A percentile compares a stretch with the other conserved stretches of the same genome.
Evolutionary conservation across 768 basidiomycete genomes (phyloP).

Genomic region (Plicaturopsis crispa): DNA sequence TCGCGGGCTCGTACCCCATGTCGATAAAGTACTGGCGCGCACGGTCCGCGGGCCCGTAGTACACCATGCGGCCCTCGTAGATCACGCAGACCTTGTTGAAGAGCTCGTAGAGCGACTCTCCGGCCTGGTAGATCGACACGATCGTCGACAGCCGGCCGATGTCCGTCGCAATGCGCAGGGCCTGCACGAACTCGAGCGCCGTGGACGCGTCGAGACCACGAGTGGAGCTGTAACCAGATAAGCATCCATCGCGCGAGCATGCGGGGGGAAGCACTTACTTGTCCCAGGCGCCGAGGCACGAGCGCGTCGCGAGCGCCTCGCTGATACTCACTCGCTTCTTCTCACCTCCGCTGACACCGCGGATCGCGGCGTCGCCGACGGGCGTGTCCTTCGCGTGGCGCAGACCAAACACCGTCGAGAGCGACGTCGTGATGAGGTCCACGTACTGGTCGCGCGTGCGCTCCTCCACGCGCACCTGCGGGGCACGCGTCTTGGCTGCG

Average conservation of each 20-base stretch:
- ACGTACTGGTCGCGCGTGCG: slow-evolving; percentile 36
- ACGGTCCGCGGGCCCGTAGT: slow-evolving; percentile 45
- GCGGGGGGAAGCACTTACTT: background rate
- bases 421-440: slow-evolving; percentile 42
- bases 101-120: slow-evolving; percentile 36
- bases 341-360: slow-evolving; percentile 51
- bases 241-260: background rate
- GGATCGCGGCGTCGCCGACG: slow-evolving; percentile 67
- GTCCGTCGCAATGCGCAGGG: slow-evolving; percentile 37
- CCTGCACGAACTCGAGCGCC: slow-evolving; percentile 41
- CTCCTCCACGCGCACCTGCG: slow-evolving; percentile 40
- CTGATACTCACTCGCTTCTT: slow-evolving; percentile 69
- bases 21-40: slow-evolving; percentile 53
- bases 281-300: slow-evolving; percentile 13
- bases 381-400: slow-evolving; percentile 62
- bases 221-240: slow-evolving; percentile 26
- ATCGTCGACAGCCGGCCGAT: slow-evolving; percentile 32
- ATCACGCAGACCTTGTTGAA: slow-evolving; percentile 65
- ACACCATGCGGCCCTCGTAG: slow-evolving; percentile 51
- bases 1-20: slow-evolving; percentile 45
- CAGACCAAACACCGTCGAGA: slow-evolving; percentile 70
- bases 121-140: slow-evolving; percentile 57
- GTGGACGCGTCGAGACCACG: slow-evolving; percentile 38
- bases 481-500: slow-evolving; percentile 61
- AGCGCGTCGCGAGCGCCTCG: slow-evolving; percentile 59